Percentiles rank a stretch among this genome's conserved stretches.
Conservation (phyloP, 2,329 filamentous ascomycete species). For the Tolypocladium cylindrosporum region DNA sequence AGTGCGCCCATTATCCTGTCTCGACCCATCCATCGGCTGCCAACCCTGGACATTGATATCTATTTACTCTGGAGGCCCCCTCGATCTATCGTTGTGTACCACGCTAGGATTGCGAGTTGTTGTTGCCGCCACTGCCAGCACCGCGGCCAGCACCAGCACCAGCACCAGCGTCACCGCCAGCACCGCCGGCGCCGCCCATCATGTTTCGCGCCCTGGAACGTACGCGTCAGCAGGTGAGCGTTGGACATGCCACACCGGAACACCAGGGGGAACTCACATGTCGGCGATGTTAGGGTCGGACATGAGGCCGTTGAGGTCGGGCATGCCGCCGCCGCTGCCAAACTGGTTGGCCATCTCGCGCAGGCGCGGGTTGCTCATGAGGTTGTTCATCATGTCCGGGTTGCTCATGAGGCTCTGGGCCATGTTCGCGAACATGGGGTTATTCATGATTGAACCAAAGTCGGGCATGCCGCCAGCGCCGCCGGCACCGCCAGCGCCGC, state of each 20-base stretch:
- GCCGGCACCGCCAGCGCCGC: slow-evolving; percentile 33
- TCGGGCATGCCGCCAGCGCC: slow-evolving; percentile 79
- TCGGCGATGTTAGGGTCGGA: slow-evolving; percentile 84
- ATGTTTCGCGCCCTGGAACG: slow-evolving; percentile 31
- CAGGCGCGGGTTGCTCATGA: slow-evolving; percentile 90
- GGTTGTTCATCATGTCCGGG: slow-evolving; percentile 78
- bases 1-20: neutral
- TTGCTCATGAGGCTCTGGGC: slow-evolving; percentile 97
- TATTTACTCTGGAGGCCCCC: neutral
- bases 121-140: slow-evolving; percentile 9
- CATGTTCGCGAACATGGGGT: slow-evolving; percentile 97
- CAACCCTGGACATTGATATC: neutral
- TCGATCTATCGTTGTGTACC: neutral
- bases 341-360: slow-evolving; percentile 81
- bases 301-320: slow-evolving; percentile 79
- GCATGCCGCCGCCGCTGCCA: slow-evolving; percentile 72
- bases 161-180: neutral
- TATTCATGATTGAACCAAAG: slow-evolving; percentile 79
- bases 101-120: neutral
- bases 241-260: neutral
- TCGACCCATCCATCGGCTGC: neutral
- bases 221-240: neutral
- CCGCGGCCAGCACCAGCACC: slow-evolving; percentile 10
- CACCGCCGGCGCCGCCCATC: slow-evolving; percentile 27
- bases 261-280: slow-evolving; percentile 56